phyloP scores from a whole-genome alignment of 768 basidiomycete genomes.

The Boletus rubescentipes region DNA sequence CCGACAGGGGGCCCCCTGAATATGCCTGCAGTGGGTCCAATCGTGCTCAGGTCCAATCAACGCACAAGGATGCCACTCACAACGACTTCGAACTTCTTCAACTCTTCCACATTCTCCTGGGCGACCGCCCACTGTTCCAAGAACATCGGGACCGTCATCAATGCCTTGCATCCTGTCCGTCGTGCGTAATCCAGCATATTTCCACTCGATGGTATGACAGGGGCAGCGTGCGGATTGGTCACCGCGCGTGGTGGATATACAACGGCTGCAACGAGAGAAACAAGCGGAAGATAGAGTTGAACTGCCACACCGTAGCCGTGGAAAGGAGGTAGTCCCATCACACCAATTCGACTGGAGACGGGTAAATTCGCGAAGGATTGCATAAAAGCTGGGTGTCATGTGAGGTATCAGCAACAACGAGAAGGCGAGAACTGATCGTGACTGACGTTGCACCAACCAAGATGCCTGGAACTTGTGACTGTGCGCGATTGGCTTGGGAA shows the following conservation, averaged over 20 bases:
- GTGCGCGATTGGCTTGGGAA: conserved; percentile 41
- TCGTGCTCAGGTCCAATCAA: neutral
- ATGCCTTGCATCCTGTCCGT: conserved; percentile 2
- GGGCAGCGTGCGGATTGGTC: conserved; percentile 1
- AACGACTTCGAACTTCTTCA: conserved; percentile 19
- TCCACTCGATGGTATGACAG: conserved; percentile 21
- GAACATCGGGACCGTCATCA: conserved; percentile 22
- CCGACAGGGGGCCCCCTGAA: conserved; percentile 14
- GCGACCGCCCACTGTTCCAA: conserved; percentile 15
- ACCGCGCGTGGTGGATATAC: conserved; percentile 34
- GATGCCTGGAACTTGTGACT: conserved; percentile 30
- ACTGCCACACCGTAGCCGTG: conserved; percentile 35
- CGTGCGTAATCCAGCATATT: conserved; percentile 19
- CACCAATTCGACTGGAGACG: conserved; percentile 21
- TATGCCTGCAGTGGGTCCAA: conserved; percentile 2
- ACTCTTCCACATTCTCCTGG: conserved; percentile 10
- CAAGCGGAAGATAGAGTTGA: conserved; percentile 35
- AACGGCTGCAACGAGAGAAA: conserved; percentile 20
- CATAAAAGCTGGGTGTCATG: neutral
- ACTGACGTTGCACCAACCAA: conserved; percentile 34
- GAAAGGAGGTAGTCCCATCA: conserved; percentile 40
- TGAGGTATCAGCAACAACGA: neutral
- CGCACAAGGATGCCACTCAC: conserved; percentile 9
- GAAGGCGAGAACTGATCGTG: neutral
- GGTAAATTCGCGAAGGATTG: neutral